Percentiles rank a stretch among this genome's conserved stretches.
These are phyloP conservation scores for Pyrrhoderma noxium DNA, from an alignment of 1,284 basidiomycete genomes.

Conservation along the genomic window DNA sequence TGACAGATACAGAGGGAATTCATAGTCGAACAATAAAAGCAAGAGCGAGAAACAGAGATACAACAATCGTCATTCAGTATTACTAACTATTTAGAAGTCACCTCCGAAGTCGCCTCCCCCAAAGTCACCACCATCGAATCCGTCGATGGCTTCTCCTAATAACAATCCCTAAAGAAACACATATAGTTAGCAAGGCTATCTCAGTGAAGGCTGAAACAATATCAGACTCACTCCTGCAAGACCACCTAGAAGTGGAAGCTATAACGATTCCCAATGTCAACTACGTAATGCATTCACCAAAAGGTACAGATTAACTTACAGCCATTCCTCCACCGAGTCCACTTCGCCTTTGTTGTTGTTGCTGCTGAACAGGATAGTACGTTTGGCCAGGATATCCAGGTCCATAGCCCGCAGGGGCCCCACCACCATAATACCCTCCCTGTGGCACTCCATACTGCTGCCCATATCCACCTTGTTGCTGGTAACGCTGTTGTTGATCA, in stretches of 20 bases:
- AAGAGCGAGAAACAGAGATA: too few species aligned
- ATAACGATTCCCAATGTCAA: neutral
- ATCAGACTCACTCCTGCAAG: constrained; percentile 36
- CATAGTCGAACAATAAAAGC: too few species aligned
- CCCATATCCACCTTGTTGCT: constrained; percentile 13
- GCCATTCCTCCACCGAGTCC: constrained; percentile 32
- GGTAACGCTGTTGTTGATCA: constrained; percentile 24
- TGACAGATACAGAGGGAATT: too few species aligned
- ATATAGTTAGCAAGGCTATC: neutral
- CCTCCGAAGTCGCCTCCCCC: constrained; percentile 23
- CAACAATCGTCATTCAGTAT: too few species aligned
- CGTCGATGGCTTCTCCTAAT: constrained; percentile 38
- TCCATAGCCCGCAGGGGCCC: constrained; percentile 18
- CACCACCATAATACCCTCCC: constrained; percentile 1
- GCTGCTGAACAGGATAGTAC: constrained; percentile 7
- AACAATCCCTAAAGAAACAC: constrained; percentile 34
- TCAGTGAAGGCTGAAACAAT: neutral
- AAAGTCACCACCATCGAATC: constrained; percentile 24
- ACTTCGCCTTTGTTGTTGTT: neutral
- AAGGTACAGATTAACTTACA: neutral
- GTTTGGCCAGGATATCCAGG: constrained; percentile 5
- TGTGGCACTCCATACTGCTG: constrained; percentile 18
- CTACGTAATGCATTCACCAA: neutral
- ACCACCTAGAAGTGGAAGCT: constrained; percentile 47
- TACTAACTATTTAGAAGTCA: neutral